These are phyloP conservation scores for Saccharomyces eubayanus DNA, from an alignment of 805 yeast species.

Conservation along the genomic window DNA sequence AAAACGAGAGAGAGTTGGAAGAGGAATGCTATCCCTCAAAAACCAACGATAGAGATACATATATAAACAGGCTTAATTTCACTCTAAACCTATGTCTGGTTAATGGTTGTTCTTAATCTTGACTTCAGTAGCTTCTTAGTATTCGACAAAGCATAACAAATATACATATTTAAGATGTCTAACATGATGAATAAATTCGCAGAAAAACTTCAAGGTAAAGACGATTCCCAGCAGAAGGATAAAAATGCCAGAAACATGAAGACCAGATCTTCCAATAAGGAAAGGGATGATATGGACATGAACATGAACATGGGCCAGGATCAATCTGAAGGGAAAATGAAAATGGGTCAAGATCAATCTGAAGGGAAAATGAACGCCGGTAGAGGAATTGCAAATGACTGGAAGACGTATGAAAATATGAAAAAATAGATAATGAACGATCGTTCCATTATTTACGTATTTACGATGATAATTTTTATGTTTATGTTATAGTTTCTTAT, in stretches of 20 bases:
- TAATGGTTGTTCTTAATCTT: background rate
- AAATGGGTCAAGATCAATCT: background rate
- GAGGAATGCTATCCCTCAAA: background rate
- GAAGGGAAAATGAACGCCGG: conserved; percentile 5
- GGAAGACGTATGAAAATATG: conserved; percentile 6
- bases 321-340: background rate
- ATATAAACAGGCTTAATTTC: background rate
- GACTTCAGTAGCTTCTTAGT: background rate
- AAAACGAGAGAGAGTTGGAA: background rate
- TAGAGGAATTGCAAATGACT: conserved; percentile 13
- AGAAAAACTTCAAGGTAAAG: conserved; percentile 18
- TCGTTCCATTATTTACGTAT: background rate
- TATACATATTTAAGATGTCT: conserved; percentile 12
- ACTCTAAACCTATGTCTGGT: background rate
- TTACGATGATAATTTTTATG: background rate
- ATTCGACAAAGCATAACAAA: background rate
- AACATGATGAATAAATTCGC: conserved; percentile 19
- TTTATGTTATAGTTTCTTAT: background rate
- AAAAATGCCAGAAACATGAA: background rate
- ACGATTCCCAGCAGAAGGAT: background rate
- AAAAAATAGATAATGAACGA: background rate
- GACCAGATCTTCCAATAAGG: background rate
- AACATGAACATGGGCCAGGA: conserved; percentile 3
- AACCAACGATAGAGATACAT: background rate
- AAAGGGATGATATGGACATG: background rate